Evolutionary conservation across 164 flowering plant genomes (phyloP), one percentile per base, ranked within the genome.

Genomic region (Dillenia suffruticosa): DNA sequence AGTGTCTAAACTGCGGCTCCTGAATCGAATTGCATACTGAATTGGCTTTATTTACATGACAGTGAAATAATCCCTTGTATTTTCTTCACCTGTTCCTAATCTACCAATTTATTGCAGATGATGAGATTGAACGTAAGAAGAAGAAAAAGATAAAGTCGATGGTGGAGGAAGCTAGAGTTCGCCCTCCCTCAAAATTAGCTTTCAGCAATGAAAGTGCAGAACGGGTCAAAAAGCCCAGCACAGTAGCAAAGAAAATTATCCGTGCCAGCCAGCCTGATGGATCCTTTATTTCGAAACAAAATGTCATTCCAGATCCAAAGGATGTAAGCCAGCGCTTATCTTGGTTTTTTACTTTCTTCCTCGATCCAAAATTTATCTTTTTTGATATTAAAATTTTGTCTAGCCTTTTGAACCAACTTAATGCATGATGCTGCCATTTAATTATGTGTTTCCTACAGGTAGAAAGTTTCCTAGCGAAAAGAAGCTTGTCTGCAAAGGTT

Each of bases 41-140:
- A 32, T 32, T 32, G 40, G 40, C 40, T 32, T 32, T 32, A 32
- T 5, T 32, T 32, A 32, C 40, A 32, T 32, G 40, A 32, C 40
- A 32, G 6, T 5, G 40, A 32, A 32, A 32, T 32, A 32, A 32
- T 4, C 7, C 7, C 40, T 32, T 32, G 40, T 5, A 32, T 32
- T 32, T 6, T 32, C 40, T 32, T 32, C 40, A 32, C 40, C 40
- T 32, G 40, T 32, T 32, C 40, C 40, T 32, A 32, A 32, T 0
- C 40, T 9, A 58, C 5, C 43, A 40, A 8, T 59, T 16, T 61
- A 66, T 9, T 70, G 68, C 78, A 91, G 98, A 86, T 78, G 91
- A 84, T 58, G 91, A 81, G 65, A 70, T 77, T 58, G 88, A 82
- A 53, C 63, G 79, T 65, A 85, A 74, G 70, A 90, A 83, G 78